phyloP scores from a whole-genome alignment of 352 stramenopile species.

The Peronospora farinosa region DNA sequence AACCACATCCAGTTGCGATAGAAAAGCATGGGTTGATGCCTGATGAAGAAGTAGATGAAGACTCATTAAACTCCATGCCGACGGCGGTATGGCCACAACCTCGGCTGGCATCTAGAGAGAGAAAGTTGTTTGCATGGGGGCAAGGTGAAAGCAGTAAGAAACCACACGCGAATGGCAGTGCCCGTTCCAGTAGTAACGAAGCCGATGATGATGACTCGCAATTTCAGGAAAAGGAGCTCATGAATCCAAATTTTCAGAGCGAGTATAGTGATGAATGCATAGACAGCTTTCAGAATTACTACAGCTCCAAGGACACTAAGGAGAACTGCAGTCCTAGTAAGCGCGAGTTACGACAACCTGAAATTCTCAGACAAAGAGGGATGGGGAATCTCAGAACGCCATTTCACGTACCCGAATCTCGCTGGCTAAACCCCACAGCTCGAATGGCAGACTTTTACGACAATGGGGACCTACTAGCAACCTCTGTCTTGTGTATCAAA shows the following conservation, averaged over 20 bases:
- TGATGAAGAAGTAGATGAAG: conserved; percentile 14
- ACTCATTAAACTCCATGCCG: background rate
- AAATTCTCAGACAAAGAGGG: conserved; percentile 5
- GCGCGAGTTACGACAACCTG: conserved; percentile 5
- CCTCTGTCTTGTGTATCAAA: conserved; percentile 30
- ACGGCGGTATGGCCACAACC: conserved; percentile 12
- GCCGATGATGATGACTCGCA: conserved; percentile 29
- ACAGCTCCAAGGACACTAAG: conserved; percentile 35
- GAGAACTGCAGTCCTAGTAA: conserved; percentile 7
- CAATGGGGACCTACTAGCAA: conserved; percentile 19
- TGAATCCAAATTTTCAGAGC: conserved; percentile 76
- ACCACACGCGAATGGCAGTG: background rate
- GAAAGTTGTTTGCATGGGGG: conserved; percentile 20
- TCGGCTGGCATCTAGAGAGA: conserved; percentile 1
- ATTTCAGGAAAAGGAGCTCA: conserved; percentile 58
- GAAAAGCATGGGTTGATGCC: background rate
- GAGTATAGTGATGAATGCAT: conserved; percentile 78
- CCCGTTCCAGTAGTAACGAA: conserved; percentile 17
- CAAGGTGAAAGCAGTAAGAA: conserved; percentile 6
- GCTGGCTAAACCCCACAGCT: conserved; percentile 6
- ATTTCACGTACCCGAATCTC: background rate
- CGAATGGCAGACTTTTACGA: conserved; percentile 11
- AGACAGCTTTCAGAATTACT: conserved; percentile 71
- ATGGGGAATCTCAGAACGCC: conserved; percentile 1
- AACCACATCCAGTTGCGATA: conserved; percentile 8